These are phyloP conservation scores for Persicaria tinctoria DNA, from an alignment of 148 eudicot species.

Conservation along the genomic window DNA sequence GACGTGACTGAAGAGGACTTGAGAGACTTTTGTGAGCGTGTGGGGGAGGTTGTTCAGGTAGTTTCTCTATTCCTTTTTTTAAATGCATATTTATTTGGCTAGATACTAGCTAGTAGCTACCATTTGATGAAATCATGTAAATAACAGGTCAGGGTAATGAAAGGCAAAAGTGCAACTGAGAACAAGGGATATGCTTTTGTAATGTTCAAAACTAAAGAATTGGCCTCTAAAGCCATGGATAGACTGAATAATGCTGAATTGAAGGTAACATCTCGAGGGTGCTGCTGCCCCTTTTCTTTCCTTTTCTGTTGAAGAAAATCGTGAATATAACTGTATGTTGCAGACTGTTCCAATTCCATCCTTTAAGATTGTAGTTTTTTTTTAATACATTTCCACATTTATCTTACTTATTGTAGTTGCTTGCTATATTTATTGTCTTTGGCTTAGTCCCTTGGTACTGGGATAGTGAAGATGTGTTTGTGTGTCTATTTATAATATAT, in stretches of 20 bases:
- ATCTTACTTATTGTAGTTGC: neutral
- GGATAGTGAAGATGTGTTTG: neutral
- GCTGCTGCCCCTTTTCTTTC: neutral
- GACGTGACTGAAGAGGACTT: conserved; percentile 74
- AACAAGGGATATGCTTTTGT: conserved; percentile 96
- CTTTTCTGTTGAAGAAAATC: neutral
- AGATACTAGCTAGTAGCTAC: neutral
- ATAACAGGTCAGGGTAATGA: conserved; percentile 79
- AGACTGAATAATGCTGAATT: conserved; percentile 58
- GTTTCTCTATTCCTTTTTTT: conserved; percentile 9
- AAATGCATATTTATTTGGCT: conserved; percentile 6
- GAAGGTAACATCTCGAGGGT: conserved; percentile 37
- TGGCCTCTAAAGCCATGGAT: conserved; percentile 86
- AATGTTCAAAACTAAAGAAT: conserved; percentile 67
- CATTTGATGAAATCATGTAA: neutral
- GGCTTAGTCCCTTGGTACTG: neutral
- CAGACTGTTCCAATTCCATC: neutral
- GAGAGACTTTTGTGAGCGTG: conserved; percentile 65
- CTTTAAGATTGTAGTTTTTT: neutral
- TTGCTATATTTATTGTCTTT: neutral
- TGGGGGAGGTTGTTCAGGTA: conserved; percentile 89
- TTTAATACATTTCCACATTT: neutral
- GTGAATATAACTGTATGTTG: neutral
- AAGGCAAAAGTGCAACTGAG: conserved; percentile 60
- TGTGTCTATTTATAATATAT: too few relatives aligned